These are phyloP conservation scores for Entomortierella lignicola DNA, from an alignment of 192 early-diverging fungal genomes.

Conservation along the genomic window DNA sequence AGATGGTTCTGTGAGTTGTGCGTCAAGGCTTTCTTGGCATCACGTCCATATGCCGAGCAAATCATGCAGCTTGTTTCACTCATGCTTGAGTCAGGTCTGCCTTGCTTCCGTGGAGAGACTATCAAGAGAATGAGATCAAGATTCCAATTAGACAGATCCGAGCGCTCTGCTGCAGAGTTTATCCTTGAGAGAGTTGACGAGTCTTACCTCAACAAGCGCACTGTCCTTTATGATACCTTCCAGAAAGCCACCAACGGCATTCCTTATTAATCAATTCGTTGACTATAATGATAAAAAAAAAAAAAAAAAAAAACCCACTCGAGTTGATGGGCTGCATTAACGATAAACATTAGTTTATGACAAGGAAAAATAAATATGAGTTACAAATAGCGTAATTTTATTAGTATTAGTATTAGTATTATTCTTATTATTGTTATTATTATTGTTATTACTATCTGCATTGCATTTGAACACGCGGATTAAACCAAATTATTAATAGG, in stretches of 20 bases:
- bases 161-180: slow-evolving; percentile 95
- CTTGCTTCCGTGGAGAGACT: slow-evolving; percentile 98
- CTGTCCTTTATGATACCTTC: slow-evolving; percentile 84
- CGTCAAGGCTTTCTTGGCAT: slow-evolving; percentile 92
- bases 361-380: too few species aligned
- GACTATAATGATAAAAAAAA: neutral
- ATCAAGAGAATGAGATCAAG: slow-evolving; percentile 82
- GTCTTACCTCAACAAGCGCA: slow-evolving; percentile 93
- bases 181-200: slow-evolving; percentile 91
- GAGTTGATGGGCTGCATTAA: neutral
- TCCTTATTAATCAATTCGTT: slow-evolving; percentile 36
- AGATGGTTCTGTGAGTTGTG: slow-evolving; percentile 89
- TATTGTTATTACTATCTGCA: too few species aligned
- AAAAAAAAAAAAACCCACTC: neutral
- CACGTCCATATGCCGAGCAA: slow-evolving; percentile 90
- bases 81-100: slow-evolving; percentile 96
- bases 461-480: too few species aligned
- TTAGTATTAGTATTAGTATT: too few species aligned
- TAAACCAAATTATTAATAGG: too few species aligned
- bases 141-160: slow-evolving; percentile 91
- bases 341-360: too few species aligned
- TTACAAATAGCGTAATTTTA: too few species aligned
- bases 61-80: slow-evolving; percentile 89
- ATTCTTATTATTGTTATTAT: too few species aligned
- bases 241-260: slow-evolving; percentile 85